Conservation (phyloP, 495 filamentous ascomycete species). For the Oleoguttula mirabilis region DNA sequence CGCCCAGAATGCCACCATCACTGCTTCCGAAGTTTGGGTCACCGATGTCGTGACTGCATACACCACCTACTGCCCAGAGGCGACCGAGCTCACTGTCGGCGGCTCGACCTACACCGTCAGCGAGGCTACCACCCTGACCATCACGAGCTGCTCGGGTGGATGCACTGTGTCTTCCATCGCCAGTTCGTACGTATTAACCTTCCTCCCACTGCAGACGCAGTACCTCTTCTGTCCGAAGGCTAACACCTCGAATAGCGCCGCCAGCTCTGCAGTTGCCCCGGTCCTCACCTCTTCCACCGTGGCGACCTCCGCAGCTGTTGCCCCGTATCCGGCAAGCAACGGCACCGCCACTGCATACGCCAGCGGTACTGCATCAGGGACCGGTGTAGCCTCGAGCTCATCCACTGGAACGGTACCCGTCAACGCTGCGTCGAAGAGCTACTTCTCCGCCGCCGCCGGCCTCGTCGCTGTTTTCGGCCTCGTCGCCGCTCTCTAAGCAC, state of each 20-base stretch:
- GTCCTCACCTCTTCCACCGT: constrained; percentile 1
- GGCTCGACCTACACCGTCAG: constrained; percentile 69
- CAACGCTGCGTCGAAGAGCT: constrained; percentile 39
- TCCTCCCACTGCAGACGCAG: not conserved
- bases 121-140: constrained; percentile 66
- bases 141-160: constrained; percentile 67
- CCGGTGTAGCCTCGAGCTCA: constrained; percentile 11
- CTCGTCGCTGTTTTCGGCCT: constrained; percentile 48
- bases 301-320: constrained; percentile 1
- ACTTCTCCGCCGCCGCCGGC: constrained; percentile 54
- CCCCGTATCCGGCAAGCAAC: constrained; percentile 3
- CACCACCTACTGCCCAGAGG: constrained; percentile 75
- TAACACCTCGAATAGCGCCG: too few species aligned
- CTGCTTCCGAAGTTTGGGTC: constrained; percentile 40
- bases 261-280: too few species aligned
- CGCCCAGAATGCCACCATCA: constrained; percentile 6
- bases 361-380: too few species aligned
- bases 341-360: not conserved
- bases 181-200: not conserved
- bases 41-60: constrained; percentile 69
- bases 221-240: too few species aligned
- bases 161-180: constrained; percentile 27
- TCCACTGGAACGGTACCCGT: constrained; percentile 4
- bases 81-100: constrained; percentile 60
- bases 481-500: constrained; percentile 26